Conservation (phyloP, 169 alveolate species). For the Plasmodium ovale region DNA sequence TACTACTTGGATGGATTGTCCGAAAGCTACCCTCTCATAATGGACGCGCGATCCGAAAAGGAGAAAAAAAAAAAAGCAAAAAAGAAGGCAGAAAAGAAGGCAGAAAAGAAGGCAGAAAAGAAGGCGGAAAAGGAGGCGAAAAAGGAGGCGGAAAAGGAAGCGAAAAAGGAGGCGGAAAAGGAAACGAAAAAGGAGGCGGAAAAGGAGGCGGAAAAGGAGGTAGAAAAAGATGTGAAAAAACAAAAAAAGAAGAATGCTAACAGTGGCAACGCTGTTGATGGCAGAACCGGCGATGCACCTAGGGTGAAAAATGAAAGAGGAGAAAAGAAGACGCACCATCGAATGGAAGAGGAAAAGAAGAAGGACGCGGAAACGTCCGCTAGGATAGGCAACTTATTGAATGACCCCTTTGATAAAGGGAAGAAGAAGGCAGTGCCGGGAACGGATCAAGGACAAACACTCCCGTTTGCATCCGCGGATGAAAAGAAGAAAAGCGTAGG, state of each 20-base stretch:
- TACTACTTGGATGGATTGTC: constrained; percentile 35
- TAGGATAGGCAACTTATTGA: constrained; percentile 24
- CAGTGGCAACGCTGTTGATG: background rate
- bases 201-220: background rate
- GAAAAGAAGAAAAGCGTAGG: background rate
- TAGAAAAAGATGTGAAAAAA: background rate
- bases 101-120: constrained; percentile 1
- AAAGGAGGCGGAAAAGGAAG: background rate
- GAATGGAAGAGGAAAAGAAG: background rate
- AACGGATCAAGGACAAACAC: background rate
- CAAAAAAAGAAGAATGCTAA: constrained; percentile 16
- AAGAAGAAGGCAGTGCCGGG: background rate
- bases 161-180: background rate
- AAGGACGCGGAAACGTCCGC: constrained; percentile 4
- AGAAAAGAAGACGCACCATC: constrained; percentile 6
- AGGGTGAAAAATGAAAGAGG: background rate
- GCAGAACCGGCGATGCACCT: background rate
- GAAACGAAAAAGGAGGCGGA: background rate
- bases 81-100: constrained; percentile 37
- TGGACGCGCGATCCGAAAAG: constrained; percentile 27
- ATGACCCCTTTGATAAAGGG: constrained; percentile 32
- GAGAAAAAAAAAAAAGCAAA: constrained; percentile 44
- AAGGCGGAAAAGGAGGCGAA: background rate
- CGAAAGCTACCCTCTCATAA: constrained; percentile 48
- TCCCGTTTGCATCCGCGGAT: background rate